phyloP scores from a whole-genome alignment of 139 green algal genomes.

The Chlorokybus atmophyticus region DNA sequence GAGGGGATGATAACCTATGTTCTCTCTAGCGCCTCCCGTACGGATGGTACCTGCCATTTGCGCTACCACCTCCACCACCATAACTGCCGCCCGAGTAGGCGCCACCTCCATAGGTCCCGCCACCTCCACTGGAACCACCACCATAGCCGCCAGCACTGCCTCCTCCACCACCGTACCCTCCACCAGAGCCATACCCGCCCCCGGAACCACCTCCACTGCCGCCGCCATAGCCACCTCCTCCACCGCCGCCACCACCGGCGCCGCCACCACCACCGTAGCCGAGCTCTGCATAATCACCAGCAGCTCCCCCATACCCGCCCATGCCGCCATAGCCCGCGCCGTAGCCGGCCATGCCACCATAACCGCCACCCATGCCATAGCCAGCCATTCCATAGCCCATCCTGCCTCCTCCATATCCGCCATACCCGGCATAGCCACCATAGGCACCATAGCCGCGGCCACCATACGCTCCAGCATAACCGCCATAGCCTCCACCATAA shows the following conservation, averaged over 20 bases:
- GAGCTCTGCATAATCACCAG: not conserved
- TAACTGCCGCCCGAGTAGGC: slow-evolving; percentile 11
- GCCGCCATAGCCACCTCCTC: not conserved
- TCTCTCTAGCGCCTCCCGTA: slow-evolving; percentile 17
- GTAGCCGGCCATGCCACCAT: slow-evolving; percentile 7
- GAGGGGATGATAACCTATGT: too few relatives aligned
- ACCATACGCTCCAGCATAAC: slow-evolving; percentile 1
- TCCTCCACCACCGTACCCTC: not conserved
- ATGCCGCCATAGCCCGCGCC: slow-evolving; percentile 9
- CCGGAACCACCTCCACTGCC: too few relatives aligned
- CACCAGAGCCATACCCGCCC: not conserved
- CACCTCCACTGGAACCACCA: not conserved
- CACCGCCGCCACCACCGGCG: not conserved
- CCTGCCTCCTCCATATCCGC: not conserved
- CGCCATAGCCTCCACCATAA: slow-evolving; percentile 4
- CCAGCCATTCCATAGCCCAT: too few relatives aligned
- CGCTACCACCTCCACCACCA: not conserved
- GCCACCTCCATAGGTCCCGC: slow-evolving; percentile 22
- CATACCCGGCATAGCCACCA: slow-evolving; percentile 16
- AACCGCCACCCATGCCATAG: not conserved
- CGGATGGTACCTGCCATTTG: slow-evolving; percentile 21
- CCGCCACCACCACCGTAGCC: slow-evolving; percentile 1
- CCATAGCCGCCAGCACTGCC: not conserved
- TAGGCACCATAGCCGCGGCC: slow-evolving; percentile 10
- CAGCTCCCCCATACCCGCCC: slow-evolving; percentile 1